Evolutionary conservation across 306 rosid genomes (phyloP), one percentile per base, ranked within the genome.

Genomic region (Casuarina glauca): DNA sequence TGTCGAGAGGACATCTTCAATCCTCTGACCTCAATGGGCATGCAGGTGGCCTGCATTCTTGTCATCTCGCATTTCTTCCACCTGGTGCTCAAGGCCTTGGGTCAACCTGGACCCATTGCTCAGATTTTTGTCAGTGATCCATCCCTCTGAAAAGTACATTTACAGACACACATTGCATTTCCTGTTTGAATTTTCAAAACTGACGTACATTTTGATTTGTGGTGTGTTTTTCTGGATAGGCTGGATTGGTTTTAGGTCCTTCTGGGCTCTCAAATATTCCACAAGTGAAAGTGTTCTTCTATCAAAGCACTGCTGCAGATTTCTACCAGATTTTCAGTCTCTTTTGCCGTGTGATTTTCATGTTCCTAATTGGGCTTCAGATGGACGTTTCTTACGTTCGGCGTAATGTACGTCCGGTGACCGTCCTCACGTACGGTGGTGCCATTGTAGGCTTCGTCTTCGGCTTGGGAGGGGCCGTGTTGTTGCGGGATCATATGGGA

Each of bases 91-190:
- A 92, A 86, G 73, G 78, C 90, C 48, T 39, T 91, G 6, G 97
- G 98, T 44, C 98, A 95, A 74, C 92, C 98, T 15, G 98, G 98
- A 15, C 89, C 97, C 74, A 87, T 95, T 68, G 93, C 97, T 35
- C 97, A 95, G 71, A 87, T 95, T 66, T 79, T 95, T 61, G 98
- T 91, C 77, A 78, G 50, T 35, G 44, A 32, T 35, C 74, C 45
- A 16, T 20, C 9, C 32, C 32, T 42, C 50, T 45, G 54, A 49
- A 3, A 26, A 0, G 32, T 26, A 26, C 32, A 26, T 26, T 26
- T 26, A 26, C 32, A 19, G 5, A 20, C 11, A 3, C 6, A 32
- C 42, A 26, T 32, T 70, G 55, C 20, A 69, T 3, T 32, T 20
- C 20, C 20, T 13, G 13, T 49, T 15, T 35, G 43, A 49, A 32